Percentiles rank a stretch among this genome's conserved stretches.
Evolutionary conservation across 306 rosid species (phyloP).

Genomic region (Cicer cuneatum): DNA sequence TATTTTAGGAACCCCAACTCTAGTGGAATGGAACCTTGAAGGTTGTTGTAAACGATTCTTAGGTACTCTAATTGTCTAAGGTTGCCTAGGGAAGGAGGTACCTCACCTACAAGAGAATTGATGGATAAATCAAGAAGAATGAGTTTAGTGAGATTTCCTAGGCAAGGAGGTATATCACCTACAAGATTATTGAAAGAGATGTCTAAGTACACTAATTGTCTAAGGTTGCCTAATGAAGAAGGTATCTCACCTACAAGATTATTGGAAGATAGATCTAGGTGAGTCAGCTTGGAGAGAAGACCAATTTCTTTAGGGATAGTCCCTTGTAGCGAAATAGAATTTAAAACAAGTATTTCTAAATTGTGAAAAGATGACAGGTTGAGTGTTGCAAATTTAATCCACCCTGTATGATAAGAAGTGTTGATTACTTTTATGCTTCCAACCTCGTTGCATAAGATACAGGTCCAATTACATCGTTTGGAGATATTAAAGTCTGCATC

Average conservation of each 20-base stretch:
- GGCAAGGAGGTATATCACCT: slow-evolving; percentile 14
- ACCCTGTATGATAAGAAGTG: too few relatives aligned
- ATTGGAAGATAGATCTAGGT: not conserved
- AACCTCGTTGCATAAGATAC: not conserved
- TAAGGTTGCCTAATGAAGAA: not conserved
- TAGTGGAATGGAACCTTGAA: not conserved
- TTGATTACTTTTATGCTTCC: slow-evolving; percentile 18
- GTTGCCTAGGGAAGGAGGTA: not conserved
- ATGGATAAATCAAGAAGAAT: too few relatives aligned
- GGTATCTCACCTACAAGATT: not conserved
- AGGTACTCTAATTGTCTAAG: not conserved
- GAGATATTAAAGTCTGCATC: not conserved
- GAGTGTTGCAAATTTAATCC: not conserved
- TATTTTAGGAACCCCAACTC: not conserved
- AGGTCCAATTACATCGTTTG: not conserved
- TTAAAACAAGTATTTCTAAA: not conserved
- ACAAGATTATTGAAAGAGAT: not conserved
- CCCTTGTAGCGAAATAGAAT: not conserved
- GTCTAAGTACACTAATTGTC: not conserved
- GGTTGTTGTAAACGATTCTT: not conserved
- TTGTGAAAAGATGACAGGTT: not conserved
- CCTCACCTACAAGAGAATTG: too few relatives aligned
- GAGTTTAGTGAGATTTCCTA: not conserved
- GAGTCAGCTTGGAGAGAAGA: not conserved
- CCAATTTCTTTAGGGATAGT: not conserved